Evolutionary conservation across 106 monocot species (phyloP), one percentile per base, ranked within the genome.

Genomic region (Dendrobium catenatum): DNA sequence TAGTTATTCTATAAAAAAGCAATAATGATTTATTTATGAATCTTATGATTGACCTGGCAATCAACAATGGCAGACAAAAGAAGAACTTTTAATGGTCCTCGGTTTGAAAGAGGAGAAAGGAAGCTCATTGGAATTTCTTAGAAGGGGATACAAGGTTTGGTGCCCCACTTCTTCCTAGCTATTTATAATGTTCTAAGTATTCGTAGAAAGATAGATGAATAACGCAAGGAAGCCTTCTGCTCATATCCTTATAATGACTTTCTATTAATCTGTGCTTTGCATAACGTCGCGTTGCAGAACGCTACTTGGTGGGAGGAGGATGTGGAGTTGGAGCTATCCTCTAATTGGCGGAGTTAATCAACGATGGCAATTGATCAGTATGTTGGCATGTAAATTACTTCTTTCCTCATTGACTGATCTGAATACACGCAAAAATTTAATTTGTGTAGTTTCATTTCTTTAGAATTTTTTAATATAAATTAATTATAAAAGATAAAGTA

Each of bases 231-330:
- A 51, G 51, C 51, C 51, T 13, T 51, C 3, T 15, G 3, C 13
- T 51, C 15, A 15, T 51, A 16, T 51, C 13, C 16, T 15, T 51
- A 51, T 51, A 51, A 13, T 41, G 61, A 59, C 37, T 27, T 51
- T 6, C 9, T 81, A 46, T 73, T 22, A 16, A 7, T 76, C 10
- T 19, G 16, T 67, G 9, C 43, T 41, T 59, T 72, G 3, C 64
- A 41, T 51, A 2, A 26, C 56, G 4, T 22, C 11, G 10, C 15
- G 44, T 55, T 86, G 80, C 87, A 99, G 98, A 99, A 90, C 81
- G 88, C 95, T n/a, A 99, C 98, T n/a, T 99, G 98, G 98, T 99
- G 98, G 98, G 98, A 99, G 82, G 98, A 99, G 83, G 86, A 84
- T 68, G 82, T 82, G 55, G 95, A 99, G 78, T 87, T 93, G 86